Evolutionary conservation across 371 early-diverging fungal genomes (phyloP).

Genomic region (Saksenaea vasiformis): DNA sequence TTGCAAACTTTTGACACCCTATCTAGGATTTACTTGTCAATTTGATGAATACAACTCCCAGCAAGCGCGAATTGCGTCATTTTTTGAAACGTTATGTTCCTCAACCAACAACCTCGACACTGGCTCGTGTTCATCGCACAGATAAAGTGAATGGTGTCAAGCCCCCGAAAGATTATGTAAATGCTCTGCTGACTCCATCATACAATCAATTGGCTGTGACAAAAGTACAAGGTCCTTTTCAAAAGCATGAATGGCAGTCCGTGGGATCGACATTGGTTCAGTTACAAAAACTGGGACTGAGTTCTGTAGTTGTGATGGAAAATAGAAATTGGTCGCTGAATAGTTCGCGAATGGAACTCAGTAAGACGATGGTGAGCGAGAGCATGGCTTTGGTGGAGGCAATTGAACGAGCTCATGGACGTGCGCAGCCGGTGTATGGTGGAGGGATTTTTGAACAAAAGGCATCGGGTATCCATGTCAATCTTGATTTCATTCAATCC

Average conservation of each 20-base stretch:
- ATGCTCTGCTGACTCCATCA: slow-evolving; percentile 46
- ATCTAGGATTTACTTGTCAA: slow-evolving; percentile 53
- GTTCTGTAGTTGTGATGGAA: slow-evolving; percentile 70
- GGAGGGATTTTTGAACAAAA: slow-evolving; percentile 26
- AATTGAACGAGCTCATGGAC: slow-evolving; percentile 77
- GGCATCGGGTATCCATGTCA: slow-evolving; percentile 21
- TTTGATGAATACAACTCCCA: slow-evolving; percentile 70
- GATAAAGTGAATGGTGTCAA: slow-evolving; percentile 13
- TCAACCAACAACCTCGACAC: slow-evolving; percentile 23
- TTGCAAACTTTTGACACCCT: too few relatives aligned
- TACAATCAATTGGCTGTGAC: slow-evolving; percentile 62
- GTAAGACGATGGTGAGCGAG: slow-evolving; percentile 56
- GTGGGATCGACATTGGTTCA: slow-evolving; percentile 68
- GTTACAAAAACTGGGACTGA: slow-evolving; percentile 69
- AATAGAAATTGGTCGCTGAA: slow-evolving; percentile 48
- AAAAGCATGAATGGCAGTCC: slow-evolving; percentile 46
- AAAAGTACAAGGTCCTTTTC: slow-evolving; percentile 59
- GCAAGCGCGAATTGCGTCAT: slow-evolving; percentile 76
- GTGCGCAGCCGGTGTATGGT: slow-evolving; percentile 64
- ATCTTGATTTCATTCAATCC: slow-evolving; percentile 42
- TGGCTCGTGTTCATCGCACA: background rate
- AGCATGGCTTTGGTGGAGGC: slow-evolving; percentile 67
- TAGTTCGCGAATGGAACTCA: slow-evolving; percentile 29
- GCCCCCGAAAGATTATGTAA: slow-evolving; percentile 52
- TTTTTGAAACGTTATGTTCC: slow-evolving; percentile 69